Evolutionary conservation across 1,284 basidiomycete species (phyloP).

Genomic region (Puccinia horiana): DNA sequence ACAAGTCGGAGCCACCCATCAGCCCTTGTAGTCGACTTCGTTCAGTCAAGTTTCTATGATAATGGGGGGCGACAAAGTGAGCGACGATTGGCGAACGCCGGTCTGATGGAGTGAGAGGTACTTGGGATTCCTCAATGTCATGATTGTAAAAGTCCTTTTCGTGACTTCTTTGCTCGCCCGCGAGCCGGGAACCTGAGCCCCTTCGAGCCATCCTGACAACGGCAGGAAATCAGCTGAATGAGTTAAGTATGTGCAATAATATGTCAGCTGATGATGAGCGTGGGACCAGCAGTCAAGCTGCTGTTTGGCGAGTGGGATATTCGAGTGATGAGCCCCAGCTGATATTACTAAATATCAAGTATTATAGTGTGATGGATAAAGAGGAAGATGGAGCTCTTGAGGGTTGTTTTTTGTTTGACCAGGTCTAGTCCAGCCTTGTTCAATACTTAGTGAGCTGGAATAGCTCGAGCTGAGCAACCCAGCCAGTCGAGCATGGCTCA

Average conservation of each 20-base stretch:
- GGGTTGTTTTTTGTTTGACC: background rate
- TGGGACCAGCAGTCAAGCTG: background rate
- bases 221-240: background rate
- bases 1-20: slow-evolving; percentile 23
- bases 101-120: slow-evolving; percentile 2
- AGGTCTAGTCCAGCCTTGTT: background rate
- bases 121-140: slow-evolving; percentile 4
- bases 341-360: background rate
- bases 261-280: background rate
- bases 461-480: slow-evolving; percentile 12
- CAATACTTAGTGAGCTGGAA: slow-evolving; percentile 4
- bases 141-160: background rate
- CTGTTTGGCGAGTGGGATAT: background rate
- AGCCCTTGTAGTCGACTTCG: slow-evolving; percentile 9
- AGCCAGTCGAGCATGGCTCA: background rate
- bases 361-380: background rate
- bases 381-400: background rate
- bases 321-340: background rate
- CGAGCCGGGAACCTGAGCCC: background rate
- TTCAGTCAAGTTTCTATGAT: slow-evolving; percentile 8
- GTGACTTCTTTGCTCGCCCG: background rate
- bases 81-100: background rate
- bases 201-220: slow-evolving; percentile 17
- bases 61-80: background rate
- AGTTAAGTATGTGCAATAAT: background rate